These are phyloP conservation scores for Climacium dendroides DNA, from an alignment of 225 moss, liverwort and hornwort genomes.

Conservation along the genomic window DNA sequence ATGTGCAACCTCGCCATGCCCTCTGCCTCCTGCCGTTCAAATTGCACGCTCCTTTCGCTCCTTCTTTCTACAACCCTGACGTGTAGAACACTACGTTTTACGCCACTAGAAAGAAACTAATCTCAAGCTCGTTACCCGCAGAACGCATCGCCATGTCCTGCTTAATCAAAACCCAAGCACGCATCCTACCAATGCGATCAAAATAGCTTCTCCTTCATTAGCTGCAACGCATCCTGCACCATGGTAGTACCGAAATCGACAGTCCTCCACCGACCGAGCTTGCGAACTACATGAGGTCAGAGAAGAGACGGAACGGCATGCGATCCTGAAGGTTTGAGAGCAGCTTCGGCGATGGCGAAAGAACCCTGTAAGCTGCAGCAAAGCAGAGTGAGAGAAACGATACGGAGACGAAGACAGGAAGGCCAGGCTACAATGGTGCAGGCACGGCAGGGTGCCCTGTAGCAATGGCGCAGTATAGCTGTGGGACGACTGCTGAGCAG, in stretches of 20 bases:
- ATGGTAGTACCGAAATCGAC: background rate
- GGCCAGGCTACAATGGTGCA: background rate
- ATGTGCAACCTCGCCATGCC: background rate
- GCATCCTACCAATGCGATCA: background rate
- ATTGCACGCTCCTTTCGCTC: background rate
- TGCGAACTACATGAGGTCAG: background rate
- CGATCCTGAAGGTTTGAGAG: background rate
- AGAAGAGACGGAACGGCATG: background rate
- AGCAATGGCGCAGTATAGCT: constrained; percentile 2
- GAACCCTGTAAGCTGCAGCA: background rate
- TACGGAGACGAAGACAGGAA: background rate
- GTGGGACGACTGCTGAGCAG: background rate
- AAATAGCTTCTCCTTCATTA: background rate
- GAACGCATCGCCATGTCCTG: constrained; percentile 1
- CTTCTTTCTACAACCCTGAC: background rate
- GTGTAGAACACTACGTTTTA: background rate
- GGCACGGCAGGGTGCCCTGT: background rate
- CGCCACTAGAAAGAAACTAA: background rate
- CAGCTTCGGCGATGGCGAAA: background rate
- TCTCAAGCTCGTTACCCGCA: background rate
- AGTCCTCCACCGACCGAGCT: background rate
- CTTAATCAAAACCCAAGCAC: background rate
- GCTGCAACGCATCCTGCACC: background rate
- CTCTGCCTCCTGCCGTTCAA: background rate
- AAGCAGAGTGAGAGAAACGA: background rate